Evolutionary conservation across 805 yeast genomes (phyloP), one percentile per base, ranked within the genome.

Genomic region (Ogataea haglerorum): DNA sequence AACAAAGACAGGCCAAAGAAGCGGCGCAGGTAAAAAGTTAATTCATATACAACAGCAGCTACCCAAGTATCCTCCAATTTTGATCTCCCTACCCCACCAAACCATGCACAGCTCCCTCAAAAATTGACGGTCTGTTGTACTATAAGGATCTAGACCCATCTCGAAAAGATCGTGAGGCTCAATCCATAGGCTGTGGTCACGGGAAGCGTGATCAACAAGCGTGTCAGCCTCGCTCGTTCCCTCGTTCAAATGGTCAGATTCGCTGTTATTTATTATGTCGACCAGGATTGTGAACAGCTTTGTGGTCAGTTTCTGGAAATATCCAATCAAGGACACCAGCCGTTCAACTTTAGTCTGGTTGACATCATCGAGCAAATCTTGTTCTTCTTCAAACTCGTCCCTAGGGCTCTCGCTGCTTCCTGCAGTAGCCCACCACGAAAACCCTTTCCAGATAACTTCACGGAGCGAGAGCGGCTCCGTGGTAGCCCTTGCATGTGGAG

Each of bases 351-450:
- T 52, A 24, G 56, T 59, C 12, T 43, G 45, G 18, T 45, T 29
- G 12, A 53, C 17, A 27, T 49, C 50, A 14, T 54, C 57, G 43
- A 56, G 57, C 30, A 40, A 34, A 27, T 54, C 63, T 35, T 38
- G 44, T 32, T 73, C 78, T 14, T 64, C 43, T 22, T 63, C 67
- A 25, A 58, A 61, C 29, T 71, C 73, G 21, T 64, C 67, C 33
- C 65, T 45, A 63, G 15, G 55, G 17, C 58, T 60, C 12, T 67
- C 65, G 29, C 72, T 69, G 44, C 80, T 84, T 7, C 93, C 95
- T 1, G 93, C 91, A 22, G 85, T 74, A 3, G 95, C 95, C 88
- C 91, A 85, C 93, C 93, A 85, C 15, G 84, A 65, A 43, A 85
- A 73, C 1, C 89, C 89, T 39, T 75, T 68, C 85, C 85, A 80